Conservation (phyloP, 2,329 filamentous ascomycete genomes). For the Penicillium sp. region DNA sequence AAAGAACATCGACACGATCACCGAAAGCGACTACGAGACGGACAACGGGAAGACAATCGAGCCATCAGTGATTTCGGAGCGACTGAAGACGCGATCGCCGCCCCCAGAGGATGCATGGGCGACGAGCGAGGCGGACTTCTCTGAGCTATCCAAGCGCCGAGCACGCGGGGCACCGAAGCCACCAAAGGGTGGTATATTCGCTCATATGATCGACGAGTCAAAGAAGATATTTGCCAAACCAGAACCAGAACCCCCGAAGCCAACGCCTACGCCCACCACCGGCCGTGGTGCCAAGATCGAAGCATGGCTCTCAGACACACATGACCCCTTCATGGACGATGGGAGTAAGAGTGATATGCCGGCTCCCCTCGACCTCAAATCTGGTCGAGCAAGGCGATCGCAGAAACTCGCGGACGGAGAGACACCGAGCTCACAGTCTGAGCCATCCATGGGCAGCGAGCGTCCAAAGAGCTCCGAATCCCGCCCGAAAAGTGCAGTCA, state of each 20-base stretch:
- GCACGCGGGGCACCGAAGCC: conserved; percentile 36
- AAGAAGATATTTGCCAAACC: conserved; percentile 49
- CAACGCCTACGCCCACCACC: conserved; percentile 41
- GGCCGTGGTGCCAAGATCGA: conserved; percentile 58
- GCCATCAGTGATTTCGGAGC: conserved; percentile 25
- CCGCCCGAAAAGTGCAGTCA: conserved; percentile 27
- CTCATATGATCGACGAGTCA: conserved; percentile 47
- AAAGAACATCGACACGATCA: conserved; percentile 21
- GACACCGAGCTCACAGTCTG: conserved; percentile 18
- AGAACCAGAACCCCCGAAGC: conserved; percentile 38
- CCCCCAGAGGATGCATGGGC: conserved; percentile 36
- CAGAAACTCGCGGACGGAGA: conserved; percentile 28
- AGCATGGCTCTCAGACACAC: conserved; percentile 61
- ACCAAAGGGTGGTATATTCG: conserved; percentile 46
- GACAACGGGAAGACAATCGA: conserved; percentile 26
- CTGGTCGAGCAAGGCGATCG: conserved; percentile 35
- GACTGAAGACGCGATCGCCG: conserved; percentile 28
- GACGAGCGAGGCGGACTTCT: conserved; percentile 42
- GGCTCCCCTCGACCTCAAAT: conserved; percentile 44
- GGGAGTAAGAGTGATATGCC: conserved; percentile 40
- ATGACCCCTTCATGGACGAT: conserved; percentile 57
- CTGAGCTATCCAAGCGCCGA: conserved; percentile 40
- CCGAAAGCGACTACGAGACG: conserved; percentile 24
- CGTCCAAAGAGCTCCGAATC: conserved; percentile 14
- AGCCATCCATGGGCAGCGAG: conserved; percentile 28